Evolutionary conservation across 139 green algal species (phyloP).

Genomic region (Chlamydomonas applanata): DNA sequence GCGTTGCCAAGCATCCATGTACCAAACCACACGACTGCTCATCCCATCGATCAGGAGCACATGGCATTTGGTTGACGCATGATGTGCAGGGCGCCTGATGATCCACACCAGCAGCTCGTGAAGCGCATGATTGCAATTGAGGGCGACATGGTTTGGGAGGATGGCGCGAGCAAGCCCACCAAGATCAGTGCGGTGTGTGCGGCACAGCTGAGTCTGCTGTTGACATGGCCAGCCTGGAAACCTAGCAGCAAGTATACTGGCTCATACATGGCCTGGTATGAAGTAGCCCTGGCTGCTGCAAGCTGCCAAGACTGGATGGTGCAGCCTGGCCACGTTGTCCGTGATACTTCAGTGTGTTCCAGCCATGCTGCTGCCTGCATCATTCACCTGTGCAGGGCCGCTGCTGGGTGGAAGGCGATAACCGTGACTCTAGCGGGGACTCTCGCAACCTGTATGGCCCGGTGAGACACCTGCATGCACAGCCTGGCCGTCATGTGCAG

Average conservation of each 20-base stretch:
- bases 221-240: too few species aligned
- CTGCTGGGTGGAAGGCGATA: constrained; percentile 90
- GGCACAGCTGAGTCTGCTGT: too few species aligned
- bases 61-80: not conserved
- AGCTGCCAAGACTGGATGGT: too few species aligned
- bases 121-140: constrained; percentile 82
- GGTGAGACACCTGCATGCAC: constrained; percentile 34
- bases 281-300: too few species aligned
- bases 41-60: not conserved
- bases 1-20: not conserved
- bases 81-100: constrained; percentile 55
- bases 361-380: not conserved
- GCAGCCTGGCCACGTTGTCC: too few species aligned
- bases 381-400: constrained; percentile 51
- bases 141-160: constrained; percentile 72
- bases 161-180: constrained; percentile 32
- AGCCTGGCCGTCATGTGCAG: too few species aligned
- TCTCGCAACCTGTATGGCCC: constrained; percentile 62
- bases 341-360: not conserved
- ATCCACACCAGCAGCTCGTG: constrained; percentile 66
- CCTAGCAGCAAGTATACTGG: too few species aligned
- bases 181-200: constrained; percentile 47
- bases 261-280: too few species aligned
- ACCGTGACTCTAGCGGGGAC: constrained; percentile 50
- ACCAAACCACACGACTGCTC: too few species aligned